Conservation (phyloP, 441 rosid genomes). For the Raphanus hybrid region DNA sequence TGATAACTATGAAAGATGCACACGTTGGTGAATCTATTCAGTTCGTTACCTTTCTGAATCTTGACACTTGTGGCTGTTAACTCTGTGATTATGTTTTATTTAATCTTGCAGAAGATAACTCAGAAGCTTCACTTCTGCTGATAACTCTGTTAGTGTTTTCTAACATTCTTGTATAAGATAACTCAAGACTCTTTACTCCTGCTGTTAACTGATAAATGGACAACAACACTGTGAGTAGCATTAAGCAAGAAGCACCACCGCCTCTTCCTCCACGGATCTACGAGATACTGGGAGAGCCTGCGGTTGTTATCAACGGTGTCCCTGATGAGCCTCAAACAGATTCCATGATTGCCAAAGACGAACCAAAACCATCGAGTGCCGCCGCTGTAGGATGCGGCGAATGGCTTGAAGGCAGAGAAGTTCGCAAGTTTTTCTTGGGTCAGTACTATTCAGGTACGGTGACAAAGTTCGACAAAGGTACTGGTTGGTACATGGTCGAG, state of each 20-base stretch:
- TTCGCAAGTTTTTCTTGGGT: conserved; percentile 61
- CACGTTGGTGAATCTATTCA: background rate
- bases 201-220: conserved; percentile 43
- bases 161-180: background rate
- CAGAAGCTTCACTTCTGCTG: background rate
- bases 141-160: no score
- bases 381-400: conserved; percentile 58
- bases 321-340: conserved; percentile 49
- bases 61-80: background rate
- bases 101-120: no score
- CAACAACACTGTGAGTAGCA: conserved; percentile 10
- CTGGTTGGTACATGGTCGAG: conserved; percentile 81
- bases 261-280: conserved; percentile 46
- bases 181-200: background rate
- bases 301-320: conserved; percentile 75
- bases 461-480: conserved; percentile 63
- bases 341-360: conserved; percentile 33
- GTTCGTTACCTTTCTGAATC: background rate
- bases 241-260: conserved; percentile 43
- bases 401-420: conserved; percentile 88
- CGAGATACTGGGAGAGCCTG: conserved; percentile 80
- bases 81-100: background rate
- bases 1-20: no score
- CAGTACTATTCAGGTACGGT: conserved; percentile 49
- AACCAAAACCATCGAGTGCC: conserved; percentile 37